These are phyloP conservation scores for Colletotrichum graminicola DNA, from an alignment of 2,329 filamentous ascomycete species.

Conservation along the genomic window DNA sequence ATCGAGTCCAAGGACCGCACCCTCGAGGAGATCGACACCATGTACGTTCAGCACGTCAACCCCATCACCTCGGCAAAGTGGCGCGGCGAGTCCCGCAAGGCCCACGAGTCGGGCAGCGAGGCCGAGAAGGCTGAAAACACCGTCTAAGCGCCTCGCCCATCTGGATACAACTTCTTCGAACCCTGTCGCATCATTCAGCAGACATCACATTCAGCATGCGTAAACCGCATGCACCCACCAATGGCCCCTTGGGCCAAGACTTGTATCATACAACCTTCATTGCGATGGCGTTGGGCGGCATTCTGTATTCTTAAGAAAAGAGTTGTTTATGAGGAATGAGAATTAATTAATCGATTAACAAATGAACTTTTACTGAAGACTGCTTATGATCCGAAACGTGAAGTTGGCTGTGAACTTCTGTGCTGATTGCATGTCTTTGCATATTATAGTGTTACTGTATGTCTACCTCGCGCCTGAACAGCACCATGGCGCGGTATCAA, in stretches of 20 bases:
- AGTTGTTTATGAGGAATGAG: conserved; percentile 38
- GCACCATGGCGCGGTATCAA: too few relatives aligned
- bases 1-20: conserved; percentile 79
- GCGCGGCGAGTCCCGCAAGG: conserved; percentile 48
- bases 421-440: not conserved
- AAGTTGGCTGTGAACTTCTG: not conserved
- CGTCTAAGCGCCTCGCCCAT: conserved; percentile 9
- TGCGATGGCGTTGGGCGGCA: conserved; percentile 40
- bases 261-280: conserved; percentile 38
- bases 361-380: not conserved
- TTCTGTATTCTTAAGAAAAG: conserved; percentile 18
- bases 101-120: conserved; percentile 38
- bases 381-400: not conserved
- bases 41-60: conserved; percentile 72
- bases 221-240: conserved; percentile 3
- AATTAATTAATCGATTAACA: conserved; percentile 29
- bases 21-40: conserved; percentile 82
- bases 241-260: conserved; percentile 5
- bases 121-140: conserved; percentile 31
- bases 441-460: not conserved
- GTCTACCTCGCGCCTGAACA: too few relatives aligned
- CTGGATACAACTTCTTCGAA: not conserved
- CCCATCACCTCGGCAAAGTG: conserved; percentile 60
- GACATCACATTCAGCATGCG: not conserved
- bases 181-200: not conserved